A percentile compares a stretch with the other conserved stretches of the same genome.
Evolutionary conservation across 257 asterid species (phyloP).

Genomic region (Ophiorrhiza pumila): DNA sequence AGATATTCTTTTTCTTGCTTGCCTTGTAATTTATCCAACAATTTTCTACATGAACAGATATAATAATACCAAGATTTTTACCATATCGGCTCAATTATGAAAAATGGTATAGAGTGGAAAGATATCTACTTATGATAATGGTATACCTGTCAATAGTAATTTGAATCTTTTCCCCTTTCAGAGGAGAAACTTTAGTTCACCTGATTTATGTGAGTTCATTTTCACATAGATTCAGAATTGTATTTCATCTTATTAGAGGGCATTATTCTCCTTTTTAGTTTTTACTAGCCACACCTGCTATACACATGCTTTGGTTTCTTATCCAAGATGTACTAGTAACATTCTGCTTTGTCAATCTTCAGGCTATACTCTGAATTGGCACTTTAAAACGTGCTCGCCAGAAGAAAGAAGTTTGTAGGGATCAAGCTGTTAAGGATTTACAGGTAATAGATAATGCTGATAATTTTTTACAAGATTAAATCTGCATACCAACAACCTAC

Average conservation of each 20-base stretch:
- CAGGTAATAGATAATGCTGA: no score
- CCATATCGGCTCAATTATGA: no score
- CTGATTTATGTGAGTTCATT: not conserved
- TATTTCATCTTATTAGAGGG: not conserved
- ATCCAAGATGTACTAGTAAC: not conserved
- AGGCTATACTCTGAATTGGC: constrained; percentile 88
- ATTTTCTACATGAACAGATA: no score
- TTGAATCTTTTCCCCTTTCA: not conserved
- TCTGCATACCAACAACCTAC: no score
- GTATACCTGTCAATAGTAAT: not conserved
- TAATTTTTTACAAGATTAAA: not conserved
- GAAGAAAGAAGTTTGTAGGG: no score
- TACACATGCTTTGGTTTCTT: not conserved
- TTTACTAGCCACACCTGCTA: not conserved
- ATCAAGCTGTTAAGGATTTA: no score
- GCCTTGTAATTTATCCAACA: no score
- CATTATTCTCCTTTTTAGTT: not conserved
- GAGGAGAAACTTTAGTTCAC: not conserved
- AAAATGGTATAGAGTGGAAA: no score
- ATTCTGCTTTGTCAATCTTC: not conserved
- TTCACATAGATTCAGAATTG: not conserved
- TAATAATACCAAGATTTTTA: no score
- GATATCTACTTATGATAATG: constrained; percentile 10
- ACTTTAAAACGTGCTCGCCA: constrained; percentile 70
- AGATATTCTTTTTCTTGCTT: no score